Base-by-base conservation (phyloP, 2,329 filamentous ascomycete species). In the Lachnellula suecica region DNA sequence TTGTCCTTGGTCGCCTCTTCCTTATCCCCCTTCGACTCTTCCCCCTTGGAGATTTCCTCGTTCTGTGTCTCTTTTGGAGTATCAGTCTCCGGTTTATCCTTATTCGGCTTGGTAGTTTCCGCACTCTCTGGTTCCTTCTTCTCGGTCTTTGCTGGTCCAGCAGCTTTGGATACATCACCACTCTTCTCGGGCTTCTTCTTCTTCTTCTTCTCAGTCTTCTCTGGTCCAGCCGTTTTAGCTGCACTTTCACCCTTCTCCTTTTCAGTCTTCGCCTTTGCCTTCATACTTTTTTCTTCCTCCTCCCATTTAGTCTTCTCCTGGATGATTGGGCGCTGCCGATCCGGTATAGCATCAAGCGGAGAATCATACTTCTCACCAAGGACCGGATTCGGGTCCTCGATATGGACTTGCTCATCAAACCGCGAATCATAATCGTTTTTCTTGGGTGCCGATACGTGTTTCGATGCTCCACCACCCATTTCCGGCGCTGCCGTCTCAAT, bases 311-410 rank as follows among this genome's bases (percentile, higher is more conserved):
- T n/a, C n/a, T n/a, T n/a, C 25, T n/a, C 15, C 49, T 9, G 44
- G 45, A 20, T 40, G 25, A 19, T 38, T n/a, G 43, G 51, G 13
- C 35, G 29, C 19, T 27, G 20, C 4, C 51, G 46, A 6, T 44
- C 52, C 24, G 52, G 52, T 22, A 54, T 29, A 5, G 52, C 47
- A 44, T 54, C 52, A 15, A 51, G 37, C 5, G 52, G 52, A 4
- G 52, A 47, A 40, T 54, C 52, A 40, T 47, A 54, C 13, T 51
- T 20, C 17, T 42, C 43, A 2, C 52, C 52, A 3, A 44, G 31
- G 6, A 51, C 38, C 6, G 52, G 47, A 41, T 51, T 27, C 8
- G 52, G 48, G 11, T 40, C 40, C 29, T 54, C 44, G 15, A 54
- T 38, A 8, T n/a, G 43, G 15, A 34, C 13, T 5, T 38, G 20